Conservation (phyloP, 2,329 filamentous ascomycete species). For the Phoma sp. region DNA sequence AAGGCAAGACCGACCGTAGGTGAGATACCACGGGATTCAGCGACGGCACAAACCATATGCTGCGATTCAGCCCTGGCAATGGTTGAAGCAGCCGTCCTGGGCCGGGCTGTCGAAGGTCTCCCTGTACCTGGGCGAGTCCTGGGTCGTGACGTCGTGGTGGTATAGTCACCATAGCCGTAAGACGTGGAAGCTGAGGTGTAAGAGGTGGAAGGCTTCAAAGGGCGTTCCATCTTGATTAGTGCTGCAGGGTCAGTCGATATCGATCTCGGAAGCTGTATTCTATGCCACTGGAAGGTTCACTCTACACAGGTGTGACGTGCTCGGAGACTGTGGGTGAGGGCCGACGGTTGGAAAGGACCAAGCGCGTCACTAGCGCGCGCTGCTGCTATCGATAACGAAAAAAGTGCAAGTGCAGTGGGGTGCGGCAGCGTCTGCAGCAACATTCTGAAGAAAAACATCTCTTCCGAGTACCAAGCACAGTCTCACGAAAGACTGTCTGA, state of each 20-base stretch:
- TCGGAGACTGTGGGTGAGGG: neutral
- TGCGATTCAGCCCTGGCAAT: constrained; percentile 64
- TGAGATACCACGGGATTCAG: constrained; percentile 84
- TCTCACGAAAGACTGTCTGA: neutral
- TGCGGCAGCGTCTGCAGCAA: constrained; percentile 7
- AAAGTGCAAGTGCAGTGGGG: constrained; percentile 14
- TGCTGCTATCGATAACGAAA: constrained; percentile 13
- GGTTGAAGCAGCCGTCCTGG: constrained; percentile 63
- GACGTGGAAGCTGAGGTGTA: constrained; percentile 40
- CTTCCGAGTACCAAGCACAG: neutral
- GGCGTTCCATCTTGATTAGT: constrained; percentile 37
- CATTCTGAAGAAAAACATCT: neutral
- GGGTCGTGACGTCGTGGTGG: constrained; percentile 46
- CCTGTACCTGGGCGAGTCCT: constrained; percentile 41
- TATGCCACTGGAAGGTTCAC: neutral
- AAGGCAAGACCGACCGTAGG: constrained; percentile 86
- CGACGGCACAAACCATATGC: constrained; percentile 84
- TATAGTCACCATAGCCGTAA: constrained; percentile 45
- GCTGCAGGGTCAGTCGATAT: constrained; percentile 28
- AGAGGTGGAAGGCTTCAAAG: constrained; percentile 34
- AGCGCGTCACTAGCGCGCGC: constrained; percentile 31
- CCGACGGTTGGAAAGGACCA: neutral
- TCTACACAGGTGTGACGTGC: neutral
- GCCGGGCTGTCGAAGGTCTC: constrained; percentile 54
- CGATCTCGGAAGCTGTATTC: constrained; percentile 8